These are phyloP conservation scores for Truncatella angustata DNA, from an alignment of 2,329 filamentous ascomycete genomes.

Conservation along the genomic window DNA sequence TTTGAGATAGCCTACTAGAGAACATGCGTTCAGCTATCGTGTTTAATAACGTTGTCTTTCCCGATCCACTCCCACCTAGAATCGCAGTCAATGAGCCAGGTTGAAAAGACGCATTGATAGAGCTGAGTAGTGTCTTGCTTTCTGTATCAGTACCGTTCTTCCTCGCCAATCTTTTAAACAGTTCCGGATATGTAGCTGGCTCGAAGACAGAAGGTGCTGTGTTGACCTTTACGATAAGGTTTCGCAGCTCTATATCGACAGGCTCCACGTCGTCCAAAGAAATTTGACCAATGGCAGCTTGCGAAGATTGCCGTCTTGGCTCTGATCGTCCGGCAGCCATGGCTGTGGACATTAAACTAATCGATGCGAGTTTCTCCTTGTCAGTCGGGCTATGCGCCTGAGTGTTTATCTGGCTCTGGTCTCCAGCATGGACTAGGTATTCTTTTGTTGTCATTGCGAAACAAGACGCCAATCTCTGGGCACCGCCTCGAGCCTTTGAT, in stretches of 20 bases:
- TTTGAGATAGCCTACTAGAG: constrained; percentile 48
- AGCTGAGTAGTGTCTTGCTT: constrained; percentile 57
- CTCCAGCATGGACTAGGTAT: too few species aligned
- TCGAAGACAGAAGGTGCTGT: constrained; percentile 54
- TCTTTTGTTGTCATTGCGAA: too few species aligned
- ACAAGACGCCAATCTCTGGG: too few species aligned
- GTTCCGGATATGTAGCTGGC: constrained; percentile 43
- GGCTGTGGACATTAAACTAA: constrained; percentile 7
- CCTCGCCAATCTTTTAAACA: constrained; percentile 34
- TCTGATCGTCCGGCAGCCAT: constrained; percentile 6
- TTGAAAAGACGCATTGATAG: constrained; percentile 61
- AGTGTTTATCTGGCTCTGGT: background rate
- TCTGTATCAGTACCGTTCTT: constrained; percentile 24
- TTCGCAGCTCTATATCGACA: constrained; percentile 43
- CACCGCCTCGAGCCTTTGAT: too few species aligned
- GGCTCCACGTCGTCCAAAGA: constrained; percentile 36
- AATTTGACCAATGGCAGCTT: constrained; percentile 7
- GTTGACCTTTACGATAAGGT: constrained; percentile 54
- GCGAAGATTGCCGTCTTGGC: background rate
- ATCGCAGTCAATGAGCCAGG: constrained; percentile 72
- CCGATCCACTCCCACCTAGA: constrained; percentile 71
- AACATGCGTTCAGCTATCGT: constrained; percentile 67
- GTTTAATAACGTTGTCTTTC: constrained; percentile 72
- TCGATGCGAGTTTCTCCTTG: constrained; percentile 6
- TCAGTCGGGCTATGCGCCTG: background rate